Evolutionary conservation across 176 grass and related monocot species (phyloP).

Genomic region (Tillandsia leiboldiana): DNA sequence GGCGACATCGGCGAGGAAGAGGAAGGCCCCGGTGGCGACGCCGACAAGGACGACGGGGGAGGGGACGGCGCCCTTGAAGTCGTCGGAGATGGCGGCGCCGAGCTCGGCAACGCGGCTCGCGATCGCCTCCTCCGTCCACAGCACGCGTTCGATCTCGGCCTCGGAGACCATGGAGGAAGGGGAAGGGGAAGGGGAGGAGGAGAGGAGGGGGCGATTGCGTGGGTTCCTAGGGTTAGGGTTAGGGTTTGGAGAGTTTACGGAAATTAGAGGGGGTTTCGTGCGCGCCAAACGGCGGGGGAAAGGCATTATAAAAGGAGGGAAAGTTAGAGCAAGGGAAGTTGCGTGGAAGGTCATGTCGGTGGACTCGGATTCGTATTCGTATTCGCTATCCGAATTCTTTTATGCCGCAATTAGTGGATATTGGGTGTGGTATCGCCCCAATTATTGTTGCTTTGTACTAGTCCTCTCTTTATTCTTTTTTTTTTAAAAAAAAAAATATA

Average conservation of each 20-base stretch:
- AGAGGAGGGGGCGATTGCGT: not conserved
- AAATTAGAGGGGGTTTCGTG: too few species aligned
- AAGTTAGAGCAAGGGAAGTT: too few species aligned
- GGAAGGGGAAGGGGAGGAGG: not conserved
- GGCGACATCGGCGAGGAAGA: conserved; percentile 80
- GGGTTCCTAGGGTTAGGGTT: not conserved
- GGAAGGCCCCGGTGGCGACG: conserved; percentile 71
- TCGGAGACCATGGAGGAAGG: conserved; percentile 31
- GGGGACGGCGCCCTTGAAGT: conserved; percentile 16
- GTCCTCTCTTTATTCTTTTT: too few species aligned
- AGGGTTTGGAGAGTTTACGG: conserved; percentile 2
- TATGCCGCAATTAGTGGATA: too few species aligned
- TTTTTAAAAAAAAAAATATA: too few species aligned
- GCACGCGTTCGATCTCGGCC: conserved; percentile 47
- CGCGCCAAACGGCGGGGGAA: too few species aligned
- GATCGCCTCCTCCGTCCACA: conserved; percentile 43
- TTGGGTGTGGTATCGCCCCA: too few species aligned
- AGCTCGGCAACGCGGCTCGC: conserved; percentile 38
- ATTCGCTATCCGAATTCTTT: too few species aligned
- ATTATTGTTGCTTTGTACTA: too few species aligned
- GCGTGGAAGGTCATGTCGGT: too few species aligned
- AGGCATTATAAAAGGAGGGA: too few species aligned
- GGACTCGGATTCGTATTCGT: too few species aligned
- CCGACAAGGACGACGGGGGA: conserved; percentile 19
- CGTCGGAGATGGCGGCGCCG: conserved; percentile 35